phyloP scores from a whole-genome alignment of 805 yeast genomes.

The Barnettozyma californica region DNA sequence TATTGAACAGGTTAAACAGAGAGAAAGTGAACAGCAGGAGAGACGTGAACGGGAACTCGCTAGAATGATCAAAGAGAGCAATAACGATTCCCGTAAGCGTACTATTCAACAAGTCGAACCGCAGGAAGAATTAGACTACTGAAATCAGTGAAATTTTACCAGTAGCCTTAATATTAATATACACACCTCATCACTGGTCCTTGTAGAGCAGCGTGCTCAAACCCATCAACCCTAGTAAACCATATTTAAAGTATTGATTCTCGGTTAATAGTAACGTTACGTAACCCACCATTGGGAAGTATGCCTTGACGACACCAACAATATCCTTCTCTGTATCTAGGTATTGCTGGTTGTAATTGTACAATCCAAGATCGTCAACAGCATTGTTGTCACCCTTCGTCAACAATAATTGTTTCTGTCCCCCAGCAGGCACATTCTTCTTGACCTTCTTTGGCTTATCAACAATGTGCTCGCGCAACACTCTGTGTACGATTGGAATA shows the following conservation, averaged over 20 bases:
- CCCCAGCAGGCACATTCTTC: conserved; percentile 83
- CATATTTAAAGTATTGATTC: conserved; percentile 75
- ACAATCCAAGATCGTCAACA: conserved; percentile 82
- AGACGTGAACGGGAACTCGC: conserved; percentile 18
- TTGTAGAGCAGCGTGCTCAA: conserved; percentile 58
- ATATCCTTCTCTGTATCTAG: conserved; percentile 73
- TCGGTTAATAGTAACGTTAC: conserved; percentile 89
- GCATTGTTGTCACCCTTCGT: conserved; percentile 98
- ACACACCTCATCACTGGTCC: conserved; percentile 32
- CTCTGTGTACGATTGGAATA: conserved; percentile 97
- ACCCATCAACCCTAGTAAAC: conserved; percentile 69
- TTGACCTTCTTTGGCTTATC: conserved; percentile 58
- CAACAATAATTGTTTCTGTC: conserved; percentile 57
- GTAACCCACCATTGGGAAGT: conserved; percentile 85
- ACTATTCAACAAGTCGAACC: conserved; percentile 23
- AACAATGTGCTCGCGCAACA: conserved; percentile 74
- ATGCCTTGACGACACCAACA: conserved; percentile 89
- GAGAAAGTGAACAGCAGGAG: conserved; percentile 18
- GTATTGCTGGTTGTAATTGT: conserved; percentile 70
- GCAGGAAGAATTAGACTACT: conserved; percentile 31
- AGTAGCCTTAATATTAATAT: background rate
- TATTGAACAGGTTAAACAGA: conserved; percentile 24
- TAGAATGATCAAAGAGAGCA: conserved; percentile 17
- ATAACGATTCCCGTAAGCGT: conserved; percentile 16
- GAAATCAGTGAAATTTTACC: background rate